These are phyloP conservation scores for Penicillium sp. DNA, from an alignment of 2,329 filamentous ascomycete genomes.

Conservation along the genomic window DNA sequence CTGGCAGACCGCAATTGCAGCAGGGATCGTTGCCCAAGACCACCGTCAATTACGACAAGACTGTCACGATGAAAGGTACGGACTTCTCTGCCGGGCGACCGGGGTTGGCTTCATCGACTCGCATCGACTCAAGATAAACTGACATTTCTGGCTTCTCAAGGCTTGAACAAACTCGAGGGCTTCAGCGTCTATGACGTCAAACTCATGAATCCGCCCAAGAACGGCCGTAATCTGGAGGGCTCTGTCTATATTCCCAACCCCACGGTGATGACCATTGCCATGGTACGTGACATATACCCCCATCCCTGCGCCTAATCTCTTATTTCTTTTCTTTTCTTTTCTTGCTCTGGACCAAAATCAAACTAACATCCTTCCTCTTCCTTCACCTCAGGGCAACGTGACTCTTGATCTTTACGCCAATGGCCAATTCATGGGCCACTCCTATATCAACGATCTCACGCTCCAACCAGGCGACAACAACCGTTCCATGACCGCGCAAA, in stretches of 20 bases:
- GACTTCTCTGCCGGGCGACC: too few species aligned
- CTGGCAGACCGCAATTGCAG: constrained; percentile 49
- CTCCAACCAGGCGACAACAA: constrained; percentile 51
- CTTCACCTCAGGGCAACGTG: constrained; percentile 44
- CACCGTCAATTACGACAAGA: constrained; percentile 51
- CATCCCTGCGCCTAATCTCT: too few species aligned
- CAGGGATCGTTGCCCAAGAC: constrained; percentile 46
- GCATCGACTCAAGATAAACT: neutral
- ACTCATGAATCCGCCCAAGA: constrained; percentile 37
- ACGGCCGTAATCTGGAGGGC: constrained; percentile 51
- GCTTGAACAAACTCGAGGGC: constrained; percentile 52
- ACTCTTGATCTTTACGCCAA: constrained; percentile 49
- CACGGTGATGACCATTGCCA: constrained; percentile 49
- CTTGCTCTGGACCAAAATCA: neutral
- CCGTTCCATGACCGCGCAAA: constrained; percentile 44
- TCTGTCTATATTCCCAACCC: constrained; percentile 55
- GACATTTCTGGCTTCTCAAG: constrained; percentile 28
- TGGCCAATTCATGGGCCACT: constrained; percentile 44
- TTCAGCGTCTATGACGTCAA: constrained; percentile 47
- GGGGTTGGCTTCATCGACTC: too few species aligned
- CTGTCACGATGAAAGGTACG: constrained; percentile 52
- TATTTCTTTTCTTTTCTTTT: too few species aligned
- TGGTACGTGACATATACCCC: constrained; percentile 31
- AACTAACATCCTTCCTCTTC: constrained; percentile 3
- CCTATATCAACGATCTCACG: constrained; percentile 46